A percentile compares a stretch with the other conserved stretches of the same genome.
phyloP scores from a whole-genome alignment of 2,329 filamentous ascomycete genomes.

The Arachnomyces sp. region DNA sequence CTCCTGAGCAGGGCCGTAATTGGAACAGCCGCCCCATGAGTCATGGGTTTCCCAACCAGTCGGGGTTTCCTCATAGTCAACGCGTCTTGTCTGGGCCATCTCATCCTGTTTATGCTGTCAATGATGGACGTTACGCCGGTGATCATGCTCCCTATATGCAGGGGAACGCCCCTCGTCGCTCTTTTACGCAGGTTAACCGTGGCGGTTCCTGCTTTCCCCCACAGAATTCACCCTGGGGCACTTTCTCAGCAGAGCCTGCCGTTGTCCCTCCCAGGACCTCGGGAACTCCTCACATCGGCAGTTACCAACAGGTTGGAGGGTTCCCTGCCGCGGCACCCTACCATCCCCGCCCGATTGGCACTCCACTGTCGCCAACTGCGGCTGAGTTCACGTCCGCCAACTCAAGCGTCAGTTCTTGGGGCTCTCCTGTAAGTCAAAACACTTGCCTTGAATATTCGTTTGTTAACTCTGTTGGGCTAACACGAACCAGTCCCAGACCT shows the following conservation, averaged over 20 bases:
- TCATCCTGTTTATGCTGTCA: conserved; percentile 22
- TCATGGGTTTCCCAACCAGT: conserved; percentile 14
- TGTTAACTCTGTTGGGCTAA: conserved; percentile 17
- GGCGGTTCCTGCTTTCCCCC: conserved; percentile 26
- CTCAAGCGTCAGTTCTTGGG: conserved; percentile 22
- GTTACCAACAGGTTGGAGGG: conserved; percentile 29
- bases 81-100: conserved; percentile 31
- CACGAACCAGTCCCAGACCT: conserved; percentile 56
- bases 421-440: conserved; percentile 47
- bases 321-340: conserved; percentile 34
- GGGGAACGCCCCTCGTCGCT: conserved; percentile 21
- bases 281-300: conserved; percentile 20
- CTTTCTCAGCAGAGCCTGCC: conserved; percentile 20
- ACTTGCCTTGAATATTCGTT: conserved; percentile 13
- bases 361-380: conserved; percentile 63
- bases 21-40: conserved; percentile 22
- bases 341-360: conserved; percentile 53
- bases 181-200: conserved; percentile 25
- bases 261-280: conserved; percentile 22
- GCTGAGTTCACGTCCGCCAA: conserved; percentile 59
- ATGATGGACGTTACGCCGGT: conserved; percentile 22
- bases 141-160: conserved; percentile 26
- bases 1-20: conserved; percentile 23
- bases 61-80: conserved; percentile 20
- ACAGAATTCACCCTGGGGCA: conserved; percentile 26